phyloP scores from a whole-genome alignment of 441 rosid genomes.

The Bocquillonia castaneifolia region DNA sequence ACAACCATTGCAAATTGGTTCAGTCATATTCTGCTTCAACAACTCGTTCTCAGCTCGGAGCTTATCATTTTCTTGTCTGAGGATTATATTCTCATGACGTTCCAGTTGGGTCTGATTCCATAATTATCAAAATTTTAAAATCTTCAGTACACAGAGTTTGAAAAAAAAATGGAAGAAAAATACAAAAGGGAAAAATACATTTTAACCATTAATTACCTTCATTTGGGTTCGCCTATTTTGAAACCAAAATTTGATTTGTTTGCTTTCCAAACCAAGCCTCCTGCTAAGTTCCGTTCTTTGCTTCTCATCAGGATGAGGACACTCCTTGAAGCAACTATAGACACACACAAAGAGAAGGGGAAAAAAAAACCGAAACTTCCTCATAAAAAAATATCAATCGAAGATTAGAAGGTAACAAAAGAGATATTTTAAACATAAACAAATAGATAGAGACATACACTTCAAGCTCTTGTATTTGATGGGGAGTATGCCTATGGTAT shows the following conservation, averaged over 20 bases:
- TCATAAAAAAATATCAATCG: neutral
- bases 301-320: slow-evolving; percentile 90
- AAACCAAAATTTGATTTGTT: slow-evolving; percentile 90
- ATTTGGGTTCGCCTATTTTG: slow-evolving; percentile 88
- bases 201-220: slow-evolving; percentile 51
- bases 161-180: neutral
- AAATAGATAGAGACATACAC: slow-evolving; percentile 24
- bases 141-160: slow-evolving; percentile 1
- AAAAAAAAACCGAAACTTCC: neutral
- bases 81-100: slow-evolving; percentile 66
- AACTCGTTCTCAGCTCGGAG: slow-evolving; percentile 71
- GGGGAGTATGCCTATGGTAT: slow-evolving; percentile 74
- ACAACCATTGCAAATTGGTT: slow-evolving; percentile 66
- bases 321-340: slow-evolving; percentile 67
- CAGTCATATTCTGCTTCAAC: slow-evolving; percentile 52
- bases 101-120: slow-evolving; percentile 62
- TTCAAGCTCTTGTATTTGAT: slow-evolving; percentile 80
- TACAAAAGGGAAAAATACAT: neutral
- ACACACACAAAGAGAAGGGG: neutral
- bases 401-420: neutral
- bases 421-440: neutral
- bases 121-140: neutral
- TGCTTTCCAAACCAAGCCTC: slow-evolving; percentile 60
- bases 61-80: slow-evolving; percentile 68
- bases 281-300: slow-evolving; percentile 75